These are phyloP conservation scores for Colletotrichum cuscutae DNA, from an alignment of 2,329 filamentous ascomycete species.

Conservation along the genomic window DNA sequence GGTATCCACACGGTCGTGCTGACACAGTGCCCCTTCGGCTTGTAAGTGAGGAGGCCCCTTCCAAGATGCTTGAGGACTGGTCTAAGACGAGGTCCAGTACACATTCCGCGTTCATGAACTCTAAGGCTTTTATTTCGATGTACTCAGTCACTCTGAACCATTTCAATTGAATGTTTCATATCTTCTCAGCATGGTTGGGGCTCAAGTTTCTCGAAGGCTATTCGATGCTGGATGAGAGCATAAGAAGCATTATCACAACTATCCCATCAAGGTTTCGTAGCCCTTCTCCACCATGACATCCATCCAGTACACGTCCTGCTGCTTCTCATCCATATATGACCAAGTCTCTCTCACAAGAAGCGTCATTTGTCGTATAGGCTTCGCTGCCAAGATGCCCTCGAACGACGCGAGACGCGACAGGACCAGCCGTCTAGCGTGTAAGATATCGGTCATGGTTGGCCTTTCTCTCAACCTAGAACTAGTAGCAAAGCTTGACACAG, in stretches of 20 bases:
- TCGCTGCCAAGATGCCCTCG: slow-evolving; percentile 50
- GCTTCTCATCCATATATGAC: slow-evolving; percentile 41
- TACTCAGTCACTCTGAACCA: no score
- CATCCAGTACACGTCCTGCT: slow-evolving; percentile 53
- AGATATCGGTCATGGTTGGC: slow-evolving; percentile 43
- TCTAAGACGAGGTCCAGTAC: no score
- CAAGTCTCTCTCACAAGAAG: slow-evolving; percentile 55
- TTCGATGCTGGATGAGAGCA: no score
- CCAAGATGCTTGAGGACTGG: no score
- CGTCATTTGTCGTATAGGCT: slow-evolving; percentile 51
- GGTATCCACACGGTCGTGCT: not conserved
- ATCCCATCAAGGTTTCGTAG: slow-evolving; percentile 42
- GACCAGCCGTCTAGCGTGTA: slow-evolving; percentile 48
- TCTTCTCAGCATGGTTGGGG: no score
- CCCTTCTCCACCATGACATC: slow-evolving; percentile 44
- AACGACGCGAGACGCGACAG: slow-evolving; percentile 48
- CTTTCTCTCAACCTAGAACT: slow-evolving; percentile 41
- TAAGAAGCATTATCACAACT: no score
- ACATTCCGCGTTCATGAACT: no score
- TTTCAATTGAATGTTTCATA: no score
- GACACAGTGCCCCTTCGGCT: not conserved
- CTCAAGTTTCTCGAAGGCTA: no score
- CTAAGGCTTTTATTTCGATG: no score
- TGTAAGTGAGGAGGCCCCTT: no score
- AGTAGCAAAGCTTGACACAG: not conserved